phyloP scores from a whole-genome alignment of 2,329 filamentous ascomycete genomes.

The Talaromyces sp. region DNA sequence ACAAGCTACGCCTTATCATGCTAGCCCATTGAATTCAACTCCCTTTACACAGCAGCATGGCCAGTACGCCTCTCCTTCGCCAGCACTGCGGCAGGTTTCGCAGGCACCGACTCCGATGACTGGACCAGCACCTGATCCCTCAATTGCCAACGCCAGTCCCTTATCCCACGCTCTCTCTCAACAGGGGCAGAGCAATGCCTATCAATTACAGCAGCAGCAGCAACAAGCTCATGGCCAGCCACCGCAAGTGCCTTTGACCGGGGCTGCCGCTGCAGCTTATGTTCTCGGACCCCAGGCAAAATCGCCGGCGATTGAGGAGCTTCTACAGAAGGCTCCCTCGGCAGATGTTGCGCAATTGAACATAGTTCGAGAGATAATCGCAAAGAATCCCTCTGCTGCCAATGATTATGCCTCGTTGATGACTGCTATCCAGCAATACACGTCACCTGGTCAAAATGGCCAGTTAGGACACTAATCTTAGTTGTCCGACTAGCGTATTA shows the following conservation, averaged over 20 bases:
- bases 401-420: slow-evolving; percentile 50
- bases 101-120: slow-evolving; percentile 1
- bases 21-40: slow-evolving; percentile 28
- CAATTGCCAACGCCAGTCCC: not conserved
- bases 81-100: slow-evolving; percentile 11
- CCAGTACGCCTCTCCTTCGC: slow-evolving; percentile 22
- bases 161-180: slow-evolving; percentile 11
- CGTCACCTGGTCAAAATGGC: not conserved
- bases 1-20: slow-evolving; percentile 36
- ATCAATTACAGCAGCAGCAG: slow-evolving; percentile 12
- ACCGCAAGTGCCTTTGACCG: slow-evolving; percentile 27
- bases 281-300: slow-evolving; percentile 61
- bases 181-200: not conserved
- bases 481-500: not conserved
- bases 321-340: slow-evolving; percentile 63
- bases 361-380: slow-evolving; percentile 65
- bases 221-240: slow-evolving; percentile 13
- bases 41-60: slow-evolving; percentile 22
- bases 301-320: slow-evolving; percentile 63
- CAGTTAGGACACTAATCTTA: not conserved
- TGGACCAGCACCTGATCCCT: not conserved
- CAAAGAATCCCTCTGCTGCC: slow-evolving; percentile 60
- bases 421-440: slow-evolving; percentile 32
- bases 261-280: slow-evolving; percentile 56
- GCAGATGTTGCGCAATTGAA: slow-evolving; percentile 70